Conservation (phyloP, 768 basidiomycete species). For the Lactarius sp. region DNA sequence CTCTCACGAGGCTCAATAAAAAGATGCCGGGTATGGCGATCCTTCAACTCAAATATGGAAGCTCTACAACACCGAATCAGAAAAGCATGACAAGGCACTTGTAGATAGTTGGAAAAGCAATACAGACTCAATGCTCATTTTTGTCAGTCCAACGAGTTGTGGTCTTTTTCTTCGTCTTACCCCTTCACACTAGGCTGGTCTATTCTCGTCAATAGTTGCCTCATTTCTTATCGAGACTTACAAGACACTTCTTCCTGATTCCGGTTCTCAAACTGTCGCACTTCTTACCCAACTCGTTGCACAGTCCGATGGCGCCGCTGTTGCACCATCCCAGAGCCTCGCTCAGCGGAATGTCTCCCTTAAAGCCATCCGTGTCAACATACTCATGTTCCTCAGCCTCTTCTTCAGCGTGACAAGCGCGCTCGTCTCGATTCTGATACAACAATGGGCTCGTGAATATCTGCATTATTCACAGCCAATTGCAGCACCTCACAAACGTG, state of each 20-base stretch:
- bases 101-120: conserved; percentile 18
- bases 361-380: conserved; percentile 11
- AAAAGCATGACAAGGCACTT: conserved; percentile 10
- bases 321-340: no score
- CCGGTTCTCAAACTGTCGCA: no score
- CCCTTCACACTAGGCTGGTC: not conserved
- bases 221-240: conserved; percentile 23
- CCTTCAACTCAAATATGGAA: conserved; percentile 11
- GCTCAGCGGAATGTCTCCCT: not conserved
- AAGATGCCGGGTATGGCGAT: not conserved
- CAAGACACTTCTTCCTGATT: conserved; percentile 4
- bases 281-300: no score
- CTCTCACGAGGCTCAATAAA: not conserved
- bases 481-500: conserved; percentile 6
- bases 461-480: not conserved
- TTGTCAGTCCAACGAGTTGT: conserved; percentile 4
- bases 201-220: conserved; percentile 19
- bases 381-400: conserved; percentile 18
- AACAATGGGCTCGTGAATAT: conserved; percentile 20
- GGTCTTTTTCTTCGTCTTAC: no score
- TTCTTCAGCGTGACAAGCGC: conserved; percentile 14
- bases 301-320: no score
- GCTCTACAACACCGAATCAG: conserved; percentile 17
- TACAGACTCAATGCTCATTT: conserved; percentile 20
- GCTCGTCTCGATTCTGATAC: conserved; percentile 9